Evolutionary conservation across 306 rosid species (phyloP), one percentile per base, ranked within the genome.

Genomic region (Erythrophleum fordii): DNA sequence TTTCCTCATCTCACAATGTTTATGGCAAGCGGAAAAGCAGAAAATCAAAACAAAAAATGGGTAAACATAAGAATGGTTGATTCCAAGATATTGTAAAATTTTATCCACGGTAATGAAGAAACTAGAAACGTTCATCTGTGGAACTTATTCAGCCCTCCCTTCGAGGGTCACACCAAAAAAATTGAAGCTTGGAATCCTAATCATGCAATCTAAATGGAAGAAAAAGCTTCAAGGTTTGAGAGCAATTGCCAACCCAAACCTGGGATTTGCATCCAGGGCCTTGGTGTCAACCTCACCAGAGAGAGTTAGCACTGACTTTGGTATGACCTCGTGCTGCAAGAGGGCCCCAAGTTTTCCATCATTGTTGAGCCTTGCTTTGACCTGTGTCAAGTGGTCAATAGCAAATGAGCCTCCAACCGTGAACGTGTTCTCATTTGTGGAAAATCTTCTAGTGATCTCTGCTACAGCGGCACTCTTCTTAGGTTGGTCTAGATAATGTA

Each of bases 201-300:
- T 77, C 58, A 73, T 45, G 49, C 29, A 48, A 51, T 82, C 68
- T 51, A 69, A 49, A 70, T 2, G 59, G 73, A 58, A 69, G 51
- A 26, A 74, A 72, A 81, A 72, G n/a, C 48, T 72, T 89, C 91
- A 95, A 49, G 99, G 99, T 89, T 90, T 95, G 85, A 95, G 94
- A 60, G 93, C 94, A 76, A 95, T 75, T 44, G 92, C 87, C 92
- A 95, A 80, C 6, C 99, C 99, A 59, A 95, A 90, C 89, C 61
- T 93, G 85, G 98, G 96, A 64, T 61, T 83, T 88, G 81, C 91
- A 55, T 95, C 94, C 81, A 93, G 83, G 75, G 93, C 87, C 85
- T 89, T 93, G 80, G 98, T 92, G 80, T 95, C 96, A 14, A 95
- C 69, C 92, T 95, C 98, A 44, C 99, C 90, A 22, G 98, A 87